A percentile compares a stretch with the other conserved stretches of the same genome.
Evolutionary conservation across 176 grass and related monocot genomes (phyloP).

Genomic region (Oryza glaberrima): DNA sequence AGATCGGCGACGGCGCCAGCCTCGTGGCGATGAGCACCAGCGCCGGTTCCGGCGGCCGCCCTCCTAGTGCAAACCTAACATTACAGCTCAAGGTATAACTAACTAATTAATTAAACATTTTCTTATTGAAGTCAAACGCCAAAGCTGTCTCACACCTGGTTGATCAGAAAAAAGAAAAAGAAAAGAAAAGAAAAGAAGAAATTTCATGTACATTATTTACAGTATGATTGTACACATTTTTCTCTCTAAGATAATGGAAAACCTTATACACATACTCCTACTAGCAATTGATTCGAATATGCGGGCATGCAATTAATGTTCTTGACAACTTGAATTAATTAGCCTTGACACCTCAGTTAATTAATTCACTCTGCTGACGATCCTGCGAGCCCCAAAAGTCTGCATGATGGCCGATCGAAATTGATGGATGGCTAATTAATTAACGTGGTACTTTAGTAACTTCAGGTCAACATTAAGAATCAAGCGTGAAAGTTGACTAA

Average conservation of each 20-base stretch:
- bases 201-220: too few species aligned
- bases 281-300: not conserved
- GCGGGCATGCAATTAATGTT: too few species aligned
- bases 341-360: not conserved
- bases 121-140: not conserved
- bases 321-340: not conserved
- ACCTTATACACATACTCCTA: not conserved
- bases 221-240: not conserved
- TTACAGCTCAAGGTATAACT: conserved; percentile 57
- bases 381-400: not conserved
- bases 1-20: conserved; percentile 42
- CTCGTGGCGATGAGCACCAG: conserved; percentile 58
- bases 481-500: not conserved
- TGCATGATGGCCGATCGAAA: not conserved
- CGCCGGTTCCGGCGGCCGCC: not conserved
- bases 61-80: conserved; percentile 24
- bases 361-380: too few species aligned
- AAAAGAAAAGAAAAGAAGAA: too few species aligned
- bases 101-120: not conserved
- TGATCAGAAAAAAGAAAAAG: not conserved
- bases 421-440: not conserved
- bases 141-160: not conserved
- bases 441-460: not conserved
- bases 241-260: not conserved
- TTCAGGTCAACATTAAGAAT: not conserved